Evolutionary conservation across 108 stramenopile species (phyloP), one percentile per base, ranked within the genome.

Genomic region (Schizochytrium sp.): DNA sequence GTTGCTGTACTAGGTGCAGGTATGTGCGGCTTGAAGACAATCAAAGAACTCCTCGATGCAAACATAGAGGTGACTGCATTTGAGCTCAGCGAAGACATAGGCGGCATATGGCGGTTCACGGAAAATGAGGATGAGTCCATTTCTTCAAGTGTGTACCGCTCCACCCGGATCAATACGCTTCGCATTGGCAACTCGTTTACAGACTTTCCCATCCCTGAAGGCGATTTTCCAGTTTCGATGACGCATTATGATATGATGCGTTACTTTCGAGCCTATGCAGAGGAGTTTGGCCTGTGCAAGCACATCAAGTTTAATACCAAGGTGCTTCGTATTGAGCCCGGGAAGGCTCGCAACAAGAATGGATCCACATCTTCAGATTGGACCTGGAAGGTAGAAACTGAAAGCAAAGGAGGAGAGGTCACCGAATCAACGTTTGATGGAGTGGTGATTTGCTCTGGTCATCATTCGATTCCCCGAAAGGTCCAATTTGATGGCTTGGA

Each of bases 21-120:
- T 44, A 69, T 69, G 64, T 69, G 64, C 64, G 64, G 64, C 12
- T 44, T 69, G 42, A 69, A 69, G 64, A 44, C 64, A 7, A 69
- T 69, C 64, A 69, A 69, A 44, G 64, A 69, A 69, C 40, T 69
- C 42, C 64, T 69, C 12, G 2, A 7, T 38, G 64, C 64, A 38
- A 44, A 44, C 64, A 69, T 69, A 44, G 2, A 69, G 10, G 64
- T 69, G 19, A 69, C 64, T 15, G 64, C 64, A 8, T 69, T 13
- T 15, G 64, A 69, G 64, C 19, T 69, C 42, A 69, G 64, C 64
- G 64, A 3, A 38, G 64, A 69, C 64, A 69, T 69, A 8, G 64
- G 64, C 64, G 64, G 64, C 2, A 69, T 69, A 3, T 69, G 64
- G 64, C 64, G 64, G 42, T 69, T 69, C 64, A 69, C 64, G 42